These are phyloP conservation scores for Coemansia sp. DNA, from an alignment of 192 early-diverging fungal genomes.

Conservation along the genomic window DNA sequence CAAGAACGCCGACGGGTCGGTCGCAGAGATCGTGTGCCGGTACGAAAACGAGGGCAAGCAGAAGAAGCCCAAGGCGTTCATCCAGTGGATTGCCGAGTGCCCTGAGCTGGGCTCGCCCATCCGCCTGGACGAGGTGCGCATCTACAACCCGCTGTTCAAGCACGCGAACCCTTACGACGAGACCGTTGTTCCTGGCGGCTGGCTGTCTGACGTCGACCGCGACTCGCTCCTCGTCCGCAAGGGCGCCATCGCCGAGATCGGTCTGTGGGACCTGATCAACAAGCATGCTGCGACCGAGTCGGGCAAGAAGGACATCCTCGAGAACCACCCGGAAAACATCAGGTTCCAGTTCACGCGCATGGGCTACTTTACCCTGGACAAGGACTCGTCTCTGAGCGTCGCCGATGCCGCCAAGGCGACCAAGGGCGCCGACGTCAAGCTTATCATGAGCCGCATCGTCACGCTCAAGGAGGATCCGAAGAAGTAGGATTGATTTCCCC, in stretches of 20 bases:
- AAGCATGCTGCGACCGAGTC: constrained; percentile 43
- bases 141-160: constrained; percentile 85
- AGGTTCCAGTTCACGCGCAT: constrained; percentile 92
- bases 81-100: constrained; percentile 97
- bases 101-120: constrained; percentile 80
- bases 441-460: constrained; percentile 66
- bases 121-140: constrained; percentile 72
- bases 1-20: constrained; percentile 74
- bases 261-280: constrained; percentile 67
- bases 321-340: constrained; percentile 72
- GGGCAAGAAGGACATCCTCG: constrained; percentile 55
- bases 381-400: constrained; percentile 69
- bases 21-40: constrained; percentile 75
- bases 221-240: constrained; percentile 68
- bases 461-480: constrained; percentile 69
- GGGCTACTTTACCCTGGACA: constrained; percentile 98
- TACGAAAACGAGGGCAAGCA: constrained; percentile 71
- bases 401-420: constrained; percentile 56
- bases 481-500: constrained; percentile 42
- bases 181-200: constrained; percentile 81
- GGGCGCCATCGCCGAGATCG: constrained; percentile 78
- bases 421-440: constrained; percentile 58
- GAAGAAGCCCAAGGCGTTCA: constrained; percentile 92
- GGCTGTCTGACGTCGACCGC: constrained; percentile 82
- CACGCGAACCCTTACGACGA: constrained; percentile 83